Percentiles rank a stretch among this genome's conserved stretches.
Conservation (phyloP, 2,329 filamentous ascomycete genomes). For the Fusarium albidum region DNA sequence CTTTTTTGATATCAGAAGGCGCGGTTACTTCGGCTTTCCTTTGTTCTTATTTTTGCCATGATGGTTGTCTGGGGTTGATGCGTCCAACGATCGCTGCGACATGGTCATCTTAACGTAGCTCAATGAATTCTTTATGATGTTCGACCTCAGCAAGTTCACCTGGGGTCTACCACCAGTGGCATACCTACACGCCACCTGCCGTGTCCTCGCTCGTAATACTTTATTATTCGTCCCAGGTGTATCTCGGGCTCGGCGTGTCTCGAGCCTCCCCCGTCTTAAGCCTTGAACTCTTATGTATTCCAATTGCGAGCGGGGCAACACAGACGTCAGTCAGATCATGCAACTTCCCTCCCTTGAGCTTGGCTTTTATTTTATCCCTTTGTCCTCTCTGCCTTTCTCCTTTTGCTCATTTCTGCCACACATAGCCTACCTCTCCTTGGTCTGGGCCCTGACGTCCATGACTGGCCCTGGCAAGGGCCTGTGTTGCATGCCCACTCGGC, state of each 20-base stretch:
- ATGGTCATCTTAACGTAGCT: slow-evolving; percentile 49
- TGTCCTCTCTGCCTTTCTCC: no score
- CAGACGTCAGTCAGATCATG: slow-evolving; percentile 16
- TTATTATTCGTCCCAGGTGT: no score
- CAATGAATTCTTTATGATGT: slow-evolving; percentile 49
- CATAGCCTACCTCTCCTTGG: slow-evolving; percentile 11
- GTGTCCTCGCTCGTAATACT: no score
- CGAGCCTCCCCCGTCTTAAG: no score
- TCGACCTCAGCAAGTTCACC: slow-evolving; percentile 21
- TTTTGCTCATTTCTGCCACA: background rate
- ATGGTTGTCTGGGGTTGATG: slow-evolving; percentile 48
- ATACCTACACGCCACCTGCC: slow-evolving; percentile 27
- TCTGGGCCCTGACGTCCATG: slow-evolving; percentile 1
- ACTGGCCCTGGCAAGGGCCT: slow-evolving; percentile 12
- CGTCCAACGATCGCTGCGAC: slow-evolving; percentile 49
- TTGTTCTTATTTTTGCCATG: slow-evolving; percentile 51
- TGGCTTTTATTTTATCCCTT: background rate
- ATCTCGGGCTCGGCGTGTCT: no score
- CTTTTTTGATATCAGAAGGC: slow-evolving; percentile 52
- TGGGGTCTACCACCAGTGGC: background rate
- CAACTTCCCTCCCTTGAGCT: background rate
- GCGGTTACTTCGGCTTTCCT: slow-evolving; percentile 51
- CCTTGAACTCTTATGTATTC: no score
- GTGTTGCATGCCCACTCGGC: slow-evolving; percentile 7
- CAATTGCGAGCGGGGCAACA: no score